phyloP scores from a whole-genome alignment of 2,329 filamentous ascomycete species.

The Colletotrichum noveboracense region DNA sequence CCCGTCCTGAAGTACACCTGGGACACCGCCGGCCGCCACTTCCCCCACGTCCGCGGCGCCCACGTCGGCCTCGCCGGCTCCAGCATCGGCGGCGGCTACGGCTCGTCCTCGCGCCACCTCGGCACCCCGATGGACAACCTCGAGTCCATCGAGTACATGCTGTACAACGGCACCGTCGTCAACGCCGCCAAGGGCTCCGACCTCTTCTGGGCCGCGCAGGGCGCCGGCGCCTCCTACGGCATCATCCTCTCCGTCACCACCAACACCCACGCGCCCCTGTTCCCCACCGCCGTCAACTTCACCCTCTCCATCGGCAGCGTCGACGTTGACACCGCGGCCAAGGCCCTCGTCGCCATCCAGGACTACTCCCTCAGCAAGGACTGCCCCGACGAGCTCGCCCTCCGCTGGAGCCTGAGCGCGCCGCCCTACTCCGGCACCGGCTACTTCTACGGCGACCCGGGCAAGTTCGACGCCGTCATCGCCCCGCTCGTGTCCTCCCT shows the following conservation, averaged over 20 bases:
- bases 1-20: constrained; percentile 18
- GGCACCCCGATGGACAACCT: constrained; percentile 23
- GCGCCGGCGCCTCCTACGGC: constrained; percentile 20
- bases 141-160: constrained; percentile 20
- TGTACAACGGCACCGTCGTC: constrained; percentile 23
- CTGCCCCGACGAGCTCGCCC: constrained; percentile 19
- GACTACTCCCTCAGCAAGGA: constrained; percentile 16
- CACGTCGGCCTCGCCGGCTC: constrained; percentile 19
- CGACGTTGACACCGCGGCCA: not conserved
- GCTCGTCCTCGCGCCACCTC: constrained; percentile 13
- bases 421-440: constrained; percentile 2
- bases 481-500: constrained; percentile 5
- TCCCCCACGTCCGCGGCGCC: constrained; percentile 22
- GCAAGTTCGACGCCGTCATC: constrained; percentile 11
- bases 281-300: constrained; percentile 17
- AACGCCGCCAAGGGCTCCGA: constrained; percentile 15
- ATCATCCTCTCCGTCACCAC: constrained; percentile 20
- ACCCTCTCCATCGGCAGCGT: constrained; percentile 11
- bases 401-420: constrained; percentile 14
- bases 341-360: constrained; percentile 15
- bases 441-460: constrained; percentile 22
- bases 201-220: constrained; percentile 23
- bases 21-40: constrained; percentile 21
- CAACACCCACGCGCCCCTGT: constrained; percentile 17
- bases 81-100: constrained; percentile 21